A percentile compares a stretch with the other conserved stretches of the same genome.
Evolutionary conservation across 2,329 filamentous ascomycete species (phyloP).

Genomic region (Penicillium sp.): DNA sequence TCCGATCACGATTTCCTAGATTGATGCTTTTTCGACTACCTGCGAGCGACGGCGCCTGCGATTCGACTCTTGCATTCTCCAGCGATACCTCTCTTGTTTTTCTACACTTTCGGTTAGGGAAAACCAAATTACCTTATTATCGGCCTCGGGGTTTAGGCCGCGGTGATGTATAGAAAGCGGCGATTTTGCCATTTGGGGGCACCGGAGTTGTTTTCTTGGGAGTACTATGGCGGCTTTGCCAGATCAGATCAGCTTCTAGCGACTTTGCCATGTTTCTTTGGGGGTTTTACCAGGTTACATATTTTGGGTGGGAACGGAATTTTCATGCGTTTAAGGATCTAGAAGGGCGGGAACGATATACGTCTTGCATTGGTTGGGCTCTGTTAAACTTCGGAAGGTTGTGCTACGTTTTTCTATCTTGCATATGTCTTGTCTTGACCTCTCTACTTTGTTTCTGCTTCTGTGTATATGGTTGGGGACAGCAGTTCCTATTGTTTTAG

Average conservation of each 20-base stretch:
- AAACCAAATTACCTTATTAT: constrained; percentile 33
- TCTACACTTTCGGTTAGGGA: constrained; percentile 42
- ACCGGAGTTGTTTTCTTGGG: constrained; percentile 42
- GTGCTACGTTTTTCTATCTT: constrained; percentile 30
- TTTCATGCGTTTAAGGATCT: constrained; percentile 41
- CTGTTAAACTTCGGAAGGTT: constrained; percentile 41
- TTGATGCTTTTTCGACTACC: constrained; percentile 41
- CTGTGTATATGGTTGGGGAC: constrained; percentile 41
- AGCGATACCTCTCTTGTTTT: constrained; percentile 41
- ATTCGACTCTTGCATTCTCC: constrained; percentile 43
- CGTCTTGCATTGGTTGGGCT: constrained; percentile 49
- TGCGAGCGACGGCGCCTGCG: constrained; percentile 50
- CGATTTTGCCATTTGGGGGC: constrained; percentile 39
- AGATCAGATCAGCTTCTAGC: constrained; percentile 30
- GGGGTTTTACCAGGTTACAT: constrained; percentile 33
- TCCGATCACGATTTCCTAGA: constrained; percentile 44
- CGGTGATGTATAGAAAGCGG: constrained; percentile 49
- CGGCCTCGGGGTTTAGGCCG: constrained; percentile 37
- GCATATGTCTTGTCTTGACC: constrained; percentile 32
- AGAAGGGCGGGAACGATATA: constrained; percentile 52
- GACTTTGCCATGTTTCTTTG: constrained; percentile 35
- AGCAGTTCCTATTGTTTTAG: constrained; percentile 38
- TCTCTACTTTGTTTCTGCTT: constrained; percentile 31
- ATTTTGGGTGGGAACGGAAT: constrained; percentile 40
- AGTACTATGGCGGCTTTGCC: constrained; percentile 37